phyloP scores from a whole-genome alignment of 345 rosid species.

The Schrenkiella parvula region DNA sequence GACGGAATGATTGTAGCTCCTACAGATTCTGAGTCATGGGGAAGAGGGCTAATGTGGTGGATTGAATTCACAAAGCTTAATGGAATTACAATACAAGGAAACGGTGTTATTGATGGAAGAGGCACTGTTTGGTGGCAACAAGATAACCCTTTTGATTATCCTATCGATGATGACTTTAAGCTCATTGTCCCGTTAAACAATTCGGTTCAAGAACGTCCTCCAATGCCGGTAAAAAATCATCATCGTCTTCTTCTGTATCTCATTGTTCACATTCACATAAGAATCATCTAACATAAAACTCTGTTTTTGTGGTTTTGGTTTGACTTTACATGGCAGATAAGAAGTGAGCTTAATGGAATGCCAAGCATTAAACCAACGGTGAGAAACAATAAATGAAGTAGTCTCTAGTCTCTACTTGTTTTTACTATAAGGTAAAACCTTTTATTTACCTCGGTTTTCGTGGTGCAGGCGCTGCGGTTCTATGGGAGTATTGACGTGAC shows the following conservation, averaged over 20 bases:
- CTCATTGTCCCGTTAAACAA: slow-evolving; percentile 57
- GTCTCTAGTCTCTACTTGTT: background rate
- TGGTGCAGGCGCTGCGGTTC: slow-evolving; percentile 76
- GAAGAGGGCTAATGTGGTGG: slow-evolving; percentile 74
- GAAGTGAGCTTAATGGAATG: slow-evolving; percentile 61
- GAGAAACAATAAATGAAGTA: slow-evolving; percentile 33
- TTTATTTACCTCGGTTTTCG: slow-evolving; percentile 12
- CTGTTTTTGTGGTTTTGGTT: slow-evolving; percentile 24
- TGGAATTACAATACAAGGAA: slow-evolving; percentile 80
- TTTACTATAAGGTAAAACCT: background rate
- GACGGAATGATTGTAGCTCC: slow-evolving; percentile 91
- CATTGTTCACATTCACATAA: background rate
- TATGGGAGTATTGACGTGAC: slow-evolving; percentile 90
- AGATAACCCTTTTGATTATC: slow-evolving; percentile 46
- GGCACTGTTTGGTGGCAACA: slow-evolving; percentile 96
- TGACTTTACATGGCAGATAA: slow-evolving; percentile 47
- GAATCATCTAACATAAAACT: slow-evolving; percentile 1
- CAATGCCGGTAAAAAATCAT: slow-evolving; percentile 55
- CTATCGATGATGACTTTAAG: slow-evolving; percentile 53
- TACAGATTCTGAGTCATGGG: slow-evolving; percentile 57
- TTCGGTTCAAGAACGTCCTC: slow-evolving; percentile 47
- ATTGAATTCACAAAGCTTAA: slow-evolving; percentile 79
- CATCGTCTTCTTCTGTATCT: background rate
- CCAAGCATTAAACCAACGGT: slow-evolving; percentile 89
- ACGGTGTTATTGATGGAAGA: slow-evolving; percentile 84